A percentile compares a stretch with the other conserved stretches of the same genome.
phyloP scores from a whole-genome alignment of 148 eudicot genomes.

The Spergularia bocconei region DNA sequence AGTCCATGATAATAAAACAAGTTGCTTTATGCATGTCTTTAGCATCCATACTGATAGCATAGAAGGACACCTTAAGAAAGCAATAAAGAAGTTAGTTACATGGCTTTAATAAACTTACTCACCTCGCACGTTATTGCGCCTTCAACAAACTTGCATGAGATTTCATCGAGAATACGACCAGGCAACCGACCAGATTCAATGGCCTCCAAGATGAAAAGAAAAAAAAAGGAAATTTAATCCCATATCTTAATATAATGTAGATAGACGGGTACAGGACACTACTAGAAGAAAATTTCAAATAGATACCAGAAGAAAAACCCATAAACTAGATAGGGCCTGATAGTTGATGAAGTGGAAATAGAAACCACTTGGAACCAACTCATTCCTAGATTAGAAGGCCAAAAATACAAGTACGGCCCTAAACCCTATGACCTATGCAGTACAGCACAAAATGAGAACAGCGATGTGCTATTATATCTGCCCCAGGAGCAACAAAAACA shows the following conservation, averaged over 20 bases:
- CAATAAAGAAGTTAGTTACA: slow-evolving; percentile 12
- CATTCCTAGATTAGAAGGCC: background rate
- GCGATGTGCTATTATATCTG: background rate
- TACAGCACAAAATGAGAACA: slow-evolving; percentile 1
- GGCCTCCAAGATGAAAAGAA: slow-evolving; percentile 40
- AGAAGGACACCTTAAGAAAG: background rate
- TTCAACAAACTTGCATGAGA: slow-evolving; percentile 77
- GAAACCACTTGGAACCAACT: background rate
- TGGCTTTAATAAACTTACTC: slow-evolving; percentile 23
- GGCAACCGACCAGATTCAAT: slow-evolving; percentile 90
- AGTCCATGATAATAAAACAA: background rate
- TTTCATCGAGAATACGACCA: slow-evolving; percentile 83
- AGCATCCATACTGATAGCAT: background rate
- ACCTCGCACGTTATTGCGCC: slow-evolving; percentile 88
- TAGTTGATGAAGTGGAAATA: too few relatives aligned
- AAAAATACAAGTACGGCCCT: background rate
- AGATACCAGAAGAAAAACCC: background rate
- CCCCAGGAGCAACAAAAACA: background rate
- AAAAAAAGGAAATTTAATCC: background rate
- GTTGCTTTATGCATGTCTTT: slow-evolving; percentile 10
- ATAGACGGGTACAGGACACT: background rate
- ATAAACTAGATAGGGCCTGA: background rate
- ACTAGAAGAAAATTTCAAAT: background rate
- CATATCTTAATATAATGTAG: slow-evolving; percentile 1
- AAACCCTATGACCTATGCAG: background rate